Evolutionary conservation across 1,284 basidiomycete genomes (phyloP), one percentile per base, ranked within the genome.

Genomic region (Mycena sp.): DNA sequence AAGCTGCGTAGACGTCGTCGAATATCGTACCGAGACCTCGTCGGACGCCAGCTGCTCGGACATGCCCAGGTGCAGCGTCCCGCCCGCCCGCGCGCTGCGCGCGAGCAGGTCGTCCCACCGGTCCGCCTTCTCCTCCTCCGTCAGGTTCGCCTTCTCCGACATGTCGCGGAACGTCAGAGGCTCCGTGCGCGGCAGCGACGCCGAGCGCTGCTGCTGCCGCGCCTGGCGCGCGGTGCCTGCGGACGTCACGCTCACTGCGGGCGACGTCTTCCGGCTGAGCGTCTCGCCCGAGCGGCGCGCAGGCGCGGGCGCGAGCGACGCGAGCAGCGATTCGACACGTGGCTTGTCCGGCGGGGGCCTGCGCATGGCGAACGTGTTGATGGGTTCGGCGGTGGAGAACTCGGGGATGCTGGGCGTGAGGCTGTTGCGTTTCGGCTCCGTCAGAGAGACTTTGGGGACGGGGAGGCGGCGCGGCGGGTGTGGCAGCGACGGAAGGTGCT

Each of bases 81-180:
- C 90, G 4, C 90, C 90, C 2, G 90, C 90, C 53, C 74, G 73
- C 45, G 81, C 88, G 70, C 89, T 91, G 67, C 82, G 79, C 72
- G 84, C 81, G 62, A 92, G 74, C 60, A 92, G 70, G 62, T 87
- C 87, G 64, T 90, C 82, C 90, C 90, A 92, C 68, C 83, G 85
- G 10, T 83, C 85, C 9, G 83, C 81, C 77, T 92, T 92, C 77
- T 92, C 88, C 70, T 83, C 75, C 70, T 91, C 88, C 30, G 85
- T 85, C 72, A 87, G 74, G 21, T 44, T 65, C 49, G 53, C 41
- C 52, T 55, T 48, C 28, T 62, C 60, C 17, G 53, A 70, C 45
- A 87, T 67, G 66, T 85, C 81, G n/a, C 86, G 82, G 75, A 87
- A 88, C 40, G 76, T 83, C 56, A 83, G 59, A 25, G 77, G 74